A percentile compares a stretch with the other conserved stretches of the same genome.
Conservation (phyloP, 2,329 filamentous ascomycete genomes). For the Phaeosphaeriaceae sp. region DNA sequence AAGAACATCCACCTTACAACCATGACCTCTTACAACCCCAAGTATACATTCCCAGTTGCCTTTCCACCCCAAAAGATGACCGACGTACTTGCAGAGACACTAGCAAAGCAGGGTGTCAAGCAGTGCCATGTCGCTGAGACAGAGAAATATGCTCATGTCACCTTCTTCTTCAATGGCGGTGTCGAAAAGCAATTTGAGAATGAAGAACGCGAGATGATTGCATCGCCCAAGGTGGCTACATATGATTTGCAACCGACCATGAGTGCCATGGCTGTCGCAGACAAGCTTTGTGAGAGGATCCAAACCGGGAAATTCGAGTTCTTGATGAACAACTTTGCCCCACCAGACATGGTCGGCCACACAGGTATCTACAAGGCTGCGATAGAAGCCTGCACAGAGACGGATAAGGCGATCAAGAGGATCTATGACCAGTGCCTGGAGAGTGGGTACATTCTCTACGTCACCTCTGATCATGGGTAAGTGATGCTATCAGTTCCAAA, state of each 20-base stretch:
- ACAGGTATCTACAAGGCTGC: slow-evolving; percentile 97
- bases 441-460: slow-evolving; percentile 89
- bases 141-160: slow-evolving; percentile 99
- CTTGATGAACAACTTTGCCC: slow-evolving; percentile 99
- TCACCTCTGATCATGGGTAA: slow-evolving; percentile 92
- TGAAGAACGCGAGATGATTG: slow-evolving; percentile 91
- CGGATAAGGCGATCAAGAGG: slow-evolving; percentile 90
- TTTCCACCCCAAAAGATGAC: slow-evolving; percentile 96
- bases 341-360: slow-evolving; percentile 99
- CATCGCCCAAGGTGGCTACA: slow-evolving; percentile 92
- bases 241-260: slow-evolving; percentile 96
- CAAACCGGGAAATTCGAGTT: slow-evolving; percentile 88
- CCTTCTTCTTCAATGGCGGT: slow-evolving; percentile 99
- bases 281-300: slow-evolving; percentile 88
- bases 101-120: slow-evolving; percentile 84
- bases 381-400: slow-evolving; percentile 81
- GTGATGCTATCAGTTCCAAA: slow-evolving; percentile 25
- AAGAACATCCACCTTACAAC: slow-evolving; percentile 87
- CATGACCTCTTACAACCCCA: slow-evolving; percentile 98
- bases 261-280: slow-evolving; percentile 87
- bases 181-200: slow-evolving; percentile 95
- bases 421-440: slow-evolving; percentile 95
- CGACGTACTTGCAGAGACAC: slow-evolving; percentile 97
- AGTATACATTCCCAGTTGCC: slow-evolving; percentile 90
- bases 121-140: slow-evolving; percentile 98